phyloP scores from a whole-genome alignment of 768 basidiomycete genomes.

The Lyophyllum atratum region DNA sequence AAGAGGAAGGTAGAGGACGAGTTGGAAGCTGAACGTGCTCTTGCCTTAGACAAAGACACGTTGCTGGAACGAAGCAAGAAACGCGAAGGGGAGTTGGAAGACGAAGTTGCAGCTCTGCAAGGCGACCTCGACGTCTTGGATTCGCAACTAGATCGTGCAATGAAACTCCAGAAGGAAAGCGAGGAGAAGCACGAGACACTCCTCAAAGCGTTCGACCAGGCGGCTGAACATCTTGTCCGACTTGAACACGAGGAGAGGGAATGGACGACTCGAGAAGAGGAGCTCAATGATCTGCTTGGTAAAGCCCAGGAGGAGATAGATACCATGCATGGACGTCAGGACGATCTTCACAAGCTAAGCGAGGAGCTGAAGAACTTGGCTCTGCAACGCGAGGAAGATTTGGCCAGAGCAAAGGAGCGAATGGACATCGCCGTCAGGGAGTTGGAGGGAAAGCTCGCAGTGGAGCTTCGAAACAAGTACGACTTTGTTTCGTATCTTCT shows the following conservation, averaged over 20 bases:
- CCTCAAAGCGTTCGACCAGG: slow-evolving; percentile 75
- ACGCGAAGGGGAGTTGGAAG: slow-evolving; percentile 83
- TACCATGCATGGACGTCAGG: slow-evolving; percentile 55
- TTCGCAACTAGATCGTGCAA: slow-evolving; percentile 80
- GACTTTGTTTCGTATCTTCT: background rate
- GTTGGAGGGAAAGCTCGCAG: slow-evolving; percentile 68
- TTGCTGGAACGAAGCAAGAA: slow-evolving; percentile 83
- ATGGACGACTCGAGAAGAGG: slow-evolving; percentile 65
- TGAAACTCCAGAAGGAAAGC: slow-evolving; percentile 75
- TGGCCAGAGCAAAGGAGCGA: slow-evolving; percentile 72
- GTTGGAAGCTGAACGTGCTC: slow-evolving; percentile 78
- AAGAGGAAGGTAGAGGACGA: slow-evolving; percentile 82
- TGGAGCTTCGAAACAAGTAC: slow-evolving; percentile 66
- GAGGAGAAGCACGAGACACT: slow-evolving; percentile 78
- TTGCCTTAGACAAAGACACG: slow-evolving; percentile 81
- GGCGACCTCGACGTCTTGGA: slow-evolving; percentile 83
- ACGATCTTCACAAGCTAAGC: slow-evolving; percentile 61
- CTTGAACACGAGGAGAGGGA: slow-evolving; percentile 77
- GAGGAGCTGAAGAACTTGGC: slow-evolving; percentile 74
- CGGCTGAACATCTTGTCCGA: slow-evolving; percentile 82
- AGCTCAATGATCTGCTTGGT: slow-evolving; percentile 58
- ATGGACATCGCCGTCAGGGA: slow-evolving; percentile 66
- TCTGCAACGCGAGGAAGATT: slow-evolving; percentile 78
- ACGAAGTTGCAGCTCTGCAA: slow-evolving; percentile 80
- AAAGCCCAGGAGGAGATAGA: slow-evolving; percentile 62